phyloP scores from a whole-genome alignment of 1,284 basidiomycete genomes.

The Phaffia rhodozyma region DNA sequence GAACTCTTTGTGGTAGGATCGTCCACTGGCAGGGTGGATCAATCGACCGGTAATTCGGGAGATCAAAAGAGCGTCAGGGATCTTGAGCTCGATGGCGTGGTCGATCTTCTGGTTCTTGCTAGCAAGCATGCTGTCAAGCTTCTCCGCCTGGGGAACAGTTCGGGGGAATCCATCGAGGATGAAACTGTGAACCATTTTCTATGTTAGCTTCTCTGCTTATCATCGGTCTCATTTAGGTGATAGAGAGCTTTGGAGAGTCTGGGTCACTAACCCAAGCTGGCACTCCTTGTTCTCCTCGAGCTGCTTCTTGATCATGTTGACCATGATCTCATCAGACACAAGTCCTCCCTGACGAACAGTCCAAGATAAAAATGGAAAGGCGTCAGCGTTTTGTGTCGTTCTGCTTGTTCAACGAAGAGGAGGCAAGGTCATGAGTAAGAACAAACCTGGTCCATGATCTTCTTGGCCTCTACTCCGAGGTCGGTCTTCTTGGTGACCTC shows the following conservation, averaged over 20 bases:
- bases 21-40: conserved; percentile 76
- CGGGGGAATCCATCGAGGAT: conserved; percentile 98
- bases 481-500: conserved; percentile 80
- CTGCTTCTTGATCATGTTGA: conserved; percentile 94
- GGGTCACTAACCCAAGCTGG: conserved; percentile 69
- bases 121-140: conserved; percentile 83
- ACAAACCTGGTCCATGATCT: conserved; percentile 68
- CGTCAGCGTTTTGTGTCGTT: background rate
- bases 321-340: conserved; percentile 93
- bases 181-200: conserved; percentile 47
- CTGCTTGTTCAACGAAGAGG: background rate
- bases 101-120: conserved; percentile 75
- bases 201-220: too few species aligned
- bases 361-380: background rate
- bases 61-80: conserved; percentile 90
- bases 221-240: too few species aligned
- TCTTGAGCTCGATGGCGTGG: conserved; percentile 80
- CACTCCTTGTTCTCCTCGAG: conserved; percentile 84
- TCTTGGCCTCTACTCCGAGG: conserved; percentile 85
- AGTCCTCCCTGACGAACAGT: conserved; percentile 54
- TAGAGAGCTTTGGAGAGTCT: conserved; percentile 14
- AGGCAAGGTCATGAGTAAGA: background rate
- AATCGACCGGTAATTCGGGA: conserved; percentile 93
- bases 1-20: conserved; percentile 93
- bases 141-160: conserved; percentile 93